Conservation (phyloP, 148 eudicot genomes). For the Chenopodium suecicum region DNA sequence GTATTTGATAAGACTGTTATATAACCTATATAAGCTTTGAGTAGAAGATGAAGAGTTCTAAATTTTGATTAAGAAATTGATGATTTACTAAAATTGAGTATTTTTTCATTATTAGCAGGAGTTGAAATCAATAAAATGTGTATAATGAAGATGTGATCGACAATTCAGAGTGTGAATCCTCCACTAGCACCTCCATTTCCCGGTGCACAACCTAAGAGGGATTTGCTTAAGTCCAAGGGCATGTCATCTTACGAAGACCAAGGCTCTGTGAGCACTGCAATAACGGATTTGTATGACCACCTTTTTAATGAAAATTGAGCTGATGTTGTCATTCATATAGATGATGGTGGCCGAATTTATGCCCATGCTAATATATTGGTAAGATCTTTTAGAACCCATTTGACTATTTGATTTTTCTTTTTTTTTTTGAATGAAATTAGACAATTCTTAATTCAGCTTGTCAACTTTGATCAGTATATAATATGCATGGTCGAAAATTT, state of each 20-base stretch:
- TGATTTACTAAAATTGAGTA: neutral
- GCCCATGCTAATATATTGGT: conserved; percentile 84
- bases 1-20: neutral
- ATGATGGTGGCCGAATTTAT: conserved; percentile 53
- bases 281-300: conserved; percentile 59
- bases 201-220: conserved; percentile 19
- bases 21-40: neutral
- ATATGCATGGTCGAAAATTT: neutral
- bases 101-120: conserved; percentile 6
- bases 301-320: conserved; percentile 86
- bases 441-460: neutral
- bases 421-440: too few relatives aligned
- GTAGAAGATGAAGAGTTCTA: neutral
- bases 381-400: conserved; percentile 17
- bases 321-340: conserved; percentile 62
- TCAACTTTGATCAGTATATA: neutral
- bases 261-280: conserved; percentile 27
- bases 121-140: neutral
- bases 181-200: conserved; percentile 53
- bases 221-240: conserved; percentile 21
- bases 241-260: conserved; percentile 18
- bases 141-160: conserved; percentile 32
- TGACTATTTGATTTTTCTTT: neutral
- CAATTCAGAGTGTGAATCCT: conserved; percentile 1
- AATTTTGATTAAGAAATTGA: neutral